Percentiles rank a stretch among this genome's conserved stretches.
Conservation (phyloP, 164 flowering plant genomes). For the Berberis thunbergii region DNA sequence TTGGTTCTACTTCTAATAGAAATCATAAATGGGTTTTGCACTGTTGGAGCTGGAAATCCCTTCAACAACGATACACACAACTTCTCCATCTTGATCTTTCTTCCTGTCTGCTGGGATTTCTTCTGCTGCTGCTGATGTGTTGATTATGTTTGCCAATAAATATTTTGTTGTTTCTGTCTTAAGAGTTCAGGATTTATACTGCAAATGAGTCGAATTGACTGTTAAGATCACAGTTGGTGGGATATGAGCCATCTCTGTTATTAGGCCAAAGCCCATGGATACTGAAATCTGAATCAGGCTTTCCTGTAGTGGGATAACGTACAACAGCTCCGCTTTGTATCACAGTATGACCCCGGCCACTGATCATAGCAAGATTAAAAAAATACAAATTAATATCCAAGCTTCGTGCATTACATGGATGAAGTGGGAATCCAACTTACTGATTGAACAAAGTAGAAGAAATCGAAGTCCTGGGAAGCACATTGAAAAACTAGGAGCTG, state of each 20-base stretch:
- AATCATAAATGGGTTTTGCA: too few species aligned
- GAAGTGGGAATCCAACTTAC: constrained; percentile 13
- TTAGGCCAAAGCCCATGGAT: constrained; percentile 54
- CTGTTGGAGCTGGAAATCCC: too few species aligned
- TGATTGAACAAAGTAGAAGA: constrained; percentile 75
- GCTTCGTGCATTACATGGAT: too few species aligned
- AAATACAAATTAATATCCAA: not conserved
- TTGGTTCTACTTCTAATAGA: too few species aligned
- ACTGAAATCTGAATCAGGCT: constrained; percentile 36
- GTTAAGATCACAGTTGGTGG: constrained; percentile 30
- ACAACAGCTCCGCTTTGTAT: constrained; percentile 28
- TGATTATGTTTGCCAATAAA: too few species aligned
- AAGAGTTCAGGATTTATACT: constrained; percentile 12
- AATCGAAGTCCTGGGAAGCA: constrained; percentile 43
- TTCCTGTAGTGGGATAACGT: constrained; percentile 40
- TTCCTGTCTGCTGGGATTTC: too few species aligned
- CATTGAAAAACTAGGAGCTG: constrained; percentile 14
- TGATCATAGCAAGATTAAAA: constrained; percentile 3
- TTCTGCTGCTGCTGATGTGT: too few species aligned
- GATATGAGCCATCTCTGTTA: constrained; percentile 33
- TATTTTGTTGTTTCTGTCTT: too few species aligned
- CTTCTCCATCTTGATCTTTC: too few species aligned
- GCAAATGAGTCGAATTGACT: constrained; percentile 19
- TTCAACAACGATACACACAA: too few species aligned
- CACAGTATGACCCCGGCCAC: constrained; percentile 42